These are phyloP conservation scores for Paecilomyces dactylethromorphus DNA, from an alignment of 2,329 filamentous ascomycete species.

Conservation along the genomic window DNA sequence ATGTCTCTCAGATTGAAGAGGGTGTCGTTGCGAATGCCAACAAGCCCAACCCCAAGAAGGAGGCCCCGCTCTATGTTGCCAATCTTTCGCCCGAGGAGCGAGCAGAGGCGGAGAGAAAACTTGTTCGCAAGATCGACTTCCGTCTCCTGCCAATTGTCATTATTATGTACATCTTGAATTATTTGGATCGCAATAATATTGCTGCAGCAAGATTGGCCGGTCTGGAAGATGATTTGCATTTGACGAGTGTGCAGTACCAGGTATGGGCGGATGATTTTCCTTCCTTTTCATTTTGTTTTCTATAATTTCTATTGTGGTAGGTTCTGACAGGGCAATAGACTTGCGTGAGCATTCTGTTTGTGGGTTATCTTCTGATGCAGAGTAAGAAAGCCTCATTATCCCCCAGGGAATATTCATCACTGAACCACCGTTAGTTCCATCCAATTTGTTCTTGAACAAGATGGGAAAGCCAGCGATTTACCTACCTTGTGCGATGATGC, in stretches of 20 bases:
- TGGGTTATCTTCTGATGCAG: conserved; percentile 61
- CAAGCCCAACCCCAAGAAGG: conserved; percentile 18
- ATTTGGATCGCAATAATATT: conserved; percentile 57
- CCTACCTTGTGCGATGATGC: conserved; percentile 48
- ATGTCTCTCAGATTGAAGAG: conserved; percentile 14
- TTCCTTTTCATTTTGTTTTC: neutral
- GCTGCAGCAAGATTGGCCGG: conserved; percentile 46
- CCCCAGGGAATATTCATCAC: neutral
- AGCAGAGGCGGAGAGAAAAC: conserved; percentile 46
- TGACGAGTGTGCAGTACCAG: conserved; percentile 35
- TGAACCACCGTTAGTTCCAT: conserved; percentile 29
- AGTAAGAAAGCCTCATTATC: conserved; percentile 13
- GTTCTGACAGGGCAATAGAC: conserved; percentile 20
- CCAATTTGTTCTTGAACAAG: conserved; percentile 46
- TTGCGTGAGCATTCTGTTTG: conserved; percentile 41
- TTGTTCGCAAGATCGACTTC: conserved; percentile 65
- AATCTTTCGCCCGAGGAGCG: conserved; percentile 49
- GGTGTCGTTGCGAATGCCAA: conserved; percentile 18
- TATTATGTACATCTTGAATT: conserved; percentile 72
- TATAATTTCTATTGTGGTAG: neutral
- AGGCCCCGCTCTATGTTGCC: conserved; percentile 26
- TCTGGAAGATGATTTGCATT: conserved; percentile 40
- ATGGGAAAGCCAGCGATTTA: conserved; percentile 46
- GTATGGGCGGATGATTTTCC: neutral
- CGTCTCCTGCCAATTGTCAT: conserved; percentile 64